phyloP scores from a whole-genome alignment of 1,284 basidiomycete species.

The Boletus semigastroideus region DNA sequence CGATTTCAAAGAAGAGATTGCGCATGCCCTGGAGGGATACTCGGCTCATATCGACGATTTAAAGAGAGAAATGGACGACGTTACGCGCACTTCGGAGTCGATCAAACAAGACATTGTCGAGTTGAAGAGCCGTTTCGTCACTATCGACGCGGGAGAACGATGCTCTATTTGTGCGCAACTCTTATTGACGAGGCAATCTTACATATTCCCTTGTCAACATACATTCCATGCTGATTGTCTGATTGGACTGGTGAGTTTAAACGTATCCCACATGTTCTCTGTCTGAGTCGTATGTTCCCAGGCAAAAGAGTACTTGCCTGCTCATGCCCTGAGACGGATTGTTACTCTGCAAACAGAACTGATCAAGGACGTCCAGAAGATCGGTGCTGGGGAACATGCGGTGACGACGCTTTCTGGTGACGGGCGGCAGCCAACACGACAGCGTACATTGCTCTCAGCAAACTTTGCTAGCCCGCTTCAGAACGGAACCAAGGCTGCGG shows the following conservation, averaged over 20 bases:
- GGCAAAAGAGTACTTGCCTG: constrained; percentile 89
- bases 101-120: constrained; percentile 91
- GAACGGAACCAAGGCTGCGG: constrained; percentile 58
- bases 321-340: constrained; percentile 79
- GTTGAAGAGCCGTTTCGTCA: constrained; percentile 90
- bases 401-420: constrained; percentile 36
- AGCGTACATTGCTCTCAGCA: constrained; percentile 70
- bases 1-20: constrained; percentile 99
- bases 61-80: constrained; percentile 95
- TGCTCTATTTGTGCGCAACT: constrained; percentile 81
- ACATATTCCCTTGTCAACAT: constrained; percentile 98
- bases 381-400: constrained; percentile 34
- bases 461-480: constrained; percentile 62
- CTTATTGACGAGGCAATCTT: constrained; percentile 89
- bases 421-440: constrained; percentile 47
- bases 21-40: constrained; percentile 92
- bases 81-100: constrained; percentile 87
- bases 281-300: constrained; percentile 35
- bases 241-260: constrained; percentile 74
- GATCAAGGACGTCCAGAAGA: constrained; percentile 51
- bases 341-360: constrained; percentile 83
- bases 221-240: constrained; percentile 95
- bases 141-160: constrained; percentile 84
- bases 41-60: constrained; percentile 88
- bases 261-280: not conserved